Conservation (phyloP, 305 asterid genomes). For the Fraxinus paxiana region DNA sequence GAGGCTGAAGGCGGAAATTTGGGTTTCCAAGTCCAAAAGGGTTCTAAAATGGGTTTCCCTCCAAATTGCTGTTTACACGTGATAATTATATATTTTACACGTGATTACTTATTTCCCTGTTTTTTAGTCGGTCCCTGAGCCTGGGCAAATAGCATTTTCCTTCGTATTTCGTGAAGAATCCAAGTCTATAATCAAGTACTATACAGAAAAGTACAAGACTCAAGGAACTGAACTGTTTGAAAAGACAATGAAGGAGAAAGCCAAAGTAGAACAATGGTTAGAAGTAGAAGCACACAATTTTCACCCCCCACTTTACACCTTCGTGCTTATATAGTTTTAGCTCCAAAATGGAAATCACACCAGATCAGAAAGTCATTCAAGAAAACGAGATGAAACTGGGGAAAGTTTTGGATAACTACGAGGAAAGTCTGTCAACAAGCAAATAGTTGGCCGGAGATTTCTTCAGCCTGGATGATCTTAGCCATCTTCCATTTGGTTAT, state of each 20-base stretch:
- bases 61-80: too few species aligned
- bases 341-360: constrained; percentile 24
- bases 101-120: too few species aligned
- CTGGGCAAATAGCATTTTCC: too few species aligned
- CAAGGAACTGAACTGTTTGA: constrained; percentile 42
- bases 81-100: too few species aligned
- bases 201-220: constrained; percentile 42
- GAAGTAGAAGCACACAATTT: constrained; percentile 47
- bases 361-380: constrained; percentile 23
- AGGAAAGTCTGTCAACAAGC: constrained; percentile 39
- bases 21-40: too few species aligned
- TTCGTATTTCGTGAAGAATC: constrained; percentile 31
- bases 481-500: constrained; percentile 39
- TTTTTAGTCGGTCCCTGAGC: too few species aligned
- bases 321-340: constrained; percentile 28
- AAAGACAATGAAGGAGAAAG: constrained; percentile 38
- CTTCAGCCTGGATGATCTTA: constrained; percentile 50
- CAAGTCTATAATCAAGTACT: constrained; percentile 45
- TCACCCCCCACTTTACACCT: constrained; percentile 36
- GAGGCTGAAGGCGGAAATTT: too few species aligned
- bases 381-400: constrained; percentile 41
- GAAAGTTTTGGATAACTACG: constrained; percentile 40
- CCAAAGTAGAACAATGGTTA: constrained; percentile 46
- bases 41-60: too few species aligned
- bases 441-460: constrained; percentile 45